Evolutionary conservation across 2,329 filamentous ascomycete genomes (phyloP), one percentile per base, ranked within the genome.

Genomic region (Verticillium tricorpus): DNA sequence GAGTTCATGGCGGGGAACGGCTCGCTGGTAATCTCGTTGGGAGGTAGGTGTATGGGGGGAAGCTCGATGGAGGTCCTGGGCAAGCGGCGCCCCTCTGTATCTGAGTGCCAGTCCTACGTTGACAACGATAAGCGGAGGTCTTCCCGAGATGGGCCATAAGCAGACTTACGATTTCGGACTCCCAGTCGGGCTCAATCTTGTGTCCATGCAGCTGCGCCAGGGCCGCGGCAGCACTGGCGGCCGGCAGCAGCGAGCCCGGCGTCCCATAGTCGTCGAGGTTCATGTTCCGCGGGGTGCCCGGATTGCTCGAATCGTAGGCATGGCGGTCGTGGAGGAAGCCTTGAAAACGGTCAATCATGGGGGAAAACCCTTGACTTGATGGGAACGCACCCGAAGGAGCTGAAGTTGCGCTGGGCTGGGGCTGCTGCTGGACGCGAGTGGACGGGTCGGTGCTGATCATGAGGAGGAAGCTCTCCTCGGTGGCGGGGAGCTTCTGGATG

Each of bases 401-500:
- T 39, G 63, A 63, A 34, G 61, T 63, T 15, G 75, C 68, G 60
- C 69, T 77, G 63, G 75, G 75, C 62, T 31, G 63, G 63, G 40
- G 63, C 57, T 60, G 64, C 61, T 60, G 58, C 64, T 84, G 85
- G 55, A 84, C 85, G 70, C 85, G 85, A 74, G 92, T 89, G 65
- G 89, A 89, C 12, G 91, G 93, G 66, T 92, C 90, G 67, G 92
- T 93, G 76, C 88, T 96, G 76, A 98, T 92, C 95, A 98, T 98
- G 75, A 97, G 83, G 72, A 91, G 82, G 78, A 99, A 97, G 87
- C 93, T 97, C 79, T 98, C 94, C 77, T 97, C 94, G 69, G 94
- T 99, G 57, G 95, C 95, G 68, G 95, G 94, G 70, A 98, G 90
- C 85, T 98, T 97, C 58, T 95, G 89, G 70, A 99, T 96, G 80